Evolutionary conservation across 176 grass and related monocot species (phyloP).

Genomic region (Ampelocalamus luodianensis): DNA sequence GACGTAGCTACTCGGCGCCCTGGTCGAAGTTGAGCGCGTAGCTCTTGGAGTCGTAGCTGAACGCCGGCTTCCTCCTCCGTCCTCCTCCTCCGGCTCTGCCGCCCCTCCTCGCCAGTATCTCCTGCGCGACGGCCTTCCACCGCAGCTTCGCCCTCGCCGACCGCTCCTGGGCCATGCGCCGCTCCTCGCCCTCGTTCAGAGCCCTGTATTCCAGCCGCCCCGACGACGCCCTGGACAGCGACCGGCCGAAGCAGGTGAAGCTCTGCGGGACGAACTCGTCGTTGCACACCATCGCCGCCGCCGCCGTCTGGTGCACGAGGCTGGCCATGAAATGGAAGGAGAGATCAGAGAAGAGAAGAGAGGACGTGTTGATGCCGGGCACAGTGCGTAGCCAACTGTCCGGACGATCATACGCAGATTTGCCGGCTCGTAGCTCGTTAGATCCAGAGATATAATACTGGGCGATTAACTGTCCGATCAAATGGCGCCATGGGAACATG

Average conservation of each 20-base stretch:
- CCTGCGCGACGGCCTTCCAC: slow-evolving; percentile 60
- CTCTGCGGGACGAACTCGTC: slow-evolving; percentile 47
- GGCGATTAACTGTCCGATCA: slow-evolving; percentile 52
- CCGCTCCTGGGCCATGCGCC: slow-evolving; percentile 44
- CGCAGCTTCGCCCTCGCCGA: slow-evolving; percentile 59
- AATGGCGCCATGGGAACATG: slow-evolving; percentile 53
- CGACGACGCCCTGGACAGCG: slow-evolving; percentile 55
- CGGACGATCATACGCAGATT: neutral
- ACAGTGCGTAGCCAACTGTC: neutral
- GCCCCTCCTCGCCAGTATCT: slow-evolving; percentile 47
- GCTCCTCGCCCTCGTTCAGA: slow-evolving; percentile 40
- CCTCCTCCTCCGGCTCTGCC: slow-evolving; percentile 15
- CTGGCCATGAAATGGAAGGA: slow-evolving; percentile 42
- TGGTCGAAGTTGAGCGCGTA: slow-evolving; percentile 74
- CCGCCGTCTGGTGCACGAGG: slow-evolving; percentile 49
- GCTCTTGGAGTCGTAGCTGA: slow-evolving; percentile 68
- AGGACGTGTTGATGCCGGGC: neutral
- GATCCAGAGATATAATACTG: slow-evolving; percentile 55
- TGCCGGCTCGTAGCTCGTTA: slow-evolving; percentile 17
- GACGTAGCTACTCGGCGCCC: slow-evolving; percentile 35
- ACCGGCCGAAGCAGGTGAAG: slow-evolving; percentile 63
- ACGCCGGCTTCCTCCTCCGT: slow-evolving; percentile 43
- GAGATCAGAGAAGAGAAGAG: neutral
- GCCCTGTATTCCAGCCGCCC: slow-evolving; percentile 50
- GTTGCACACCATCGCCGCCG: slow-evolving; percentile 25